Conservation (phyloP, 345 rosid species). For the Nephelium lappaceum region DNA sequence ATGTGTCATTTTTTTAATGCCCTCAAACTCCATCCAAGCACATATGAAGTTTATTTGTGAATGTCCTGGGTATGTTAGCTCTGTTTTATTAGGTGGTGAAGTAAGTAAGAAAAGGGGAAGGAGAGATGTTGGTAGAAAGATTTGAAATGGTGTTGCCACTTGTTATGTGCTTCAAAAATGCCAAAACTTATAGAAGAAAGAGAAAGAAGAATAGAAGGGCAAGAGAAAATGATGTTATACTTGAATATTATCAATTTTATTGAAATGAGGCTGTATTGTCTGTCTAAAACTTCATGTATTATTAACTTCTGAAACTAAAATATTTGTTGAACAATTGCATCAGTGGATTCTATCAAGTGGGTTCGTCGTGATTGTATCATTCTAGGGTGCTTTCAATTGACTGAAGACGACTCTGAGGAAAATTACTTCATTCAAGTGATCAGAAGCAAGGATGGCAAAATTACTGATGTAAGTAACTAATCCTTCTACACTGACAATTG, state of each 20-base stretch:
- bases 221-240: constrained; percentile 3
- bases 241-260: background rate
- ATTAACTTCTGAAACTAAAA: constrained; percentile 29
- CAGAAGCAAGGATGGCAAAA: constrained; percentile 68
- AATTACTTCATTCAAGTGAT: constrained; percentile 76
- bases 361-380: constrained; percentile 69
- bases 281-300: background rate
- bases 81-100: background rate
- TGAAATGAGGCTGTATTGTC: background rate
- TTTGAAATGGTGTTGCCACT: background rate
- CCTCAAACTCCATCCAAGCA: background rate
- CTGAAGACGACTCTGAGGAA: constrained; percentile 67
- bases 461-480: constrained; percentile 62
- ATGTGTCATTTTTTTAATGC: background rate
- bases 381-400: constrained; percentile 72
- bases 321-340: constrained; percentile 34
- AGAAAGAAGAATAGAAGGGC: background rate
- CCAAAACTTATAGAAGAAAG: background rate
- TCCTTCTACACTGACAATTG: background rate
- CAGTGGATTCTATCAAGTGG: constrained; percentile 96
- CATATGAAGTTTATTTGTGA: background rate
- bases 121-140: background rate
- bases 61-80: background rate
- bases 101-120: background rate
- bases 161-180: background rate